Percentiles rank a stretch among this genome's conserved stretches.
Conservation (phyloP, 441 rosid genomes). For the Croton laevigatus region DNA sequence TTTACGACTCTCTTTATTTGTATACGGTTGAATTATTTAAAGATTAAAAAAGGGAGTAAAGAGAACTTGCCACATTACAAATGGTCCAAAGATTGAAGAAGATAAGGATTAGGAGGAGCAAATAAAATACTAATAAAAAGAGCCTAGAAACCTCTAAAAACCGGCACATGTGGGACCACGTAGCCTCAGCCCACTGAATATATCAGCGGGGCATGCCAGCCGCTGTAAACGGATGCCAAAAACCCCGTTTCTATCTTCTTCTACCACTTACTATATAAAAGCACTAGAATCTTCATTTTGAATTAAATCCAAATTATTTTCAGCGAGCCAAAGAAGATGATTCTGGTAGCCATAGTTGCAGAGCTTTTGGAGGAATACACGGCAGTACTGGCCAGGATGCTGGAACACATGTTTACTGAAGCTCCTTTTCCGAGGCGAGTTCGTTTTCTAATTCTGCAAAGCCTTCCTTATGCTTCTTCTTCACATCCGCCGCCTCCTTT, state of each 20-base stretch:
- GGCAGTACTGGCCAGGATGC: constrained; percentile 50
- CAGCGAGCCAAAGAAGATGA: constrained; percentile 36
- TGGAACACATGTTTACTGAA: constrained; percentile 55
- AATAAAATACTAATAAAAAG: background rate
- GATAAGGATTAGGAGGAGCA: background rate
- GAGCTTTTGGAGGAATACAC: constrained; percentile 80
- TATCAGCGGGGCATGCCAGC: background rate
- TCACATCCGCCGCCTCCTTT: constrained; percentile 13
- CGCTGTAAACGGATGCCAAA: background rate
- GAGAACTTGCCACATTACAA: too few relatives aligned
- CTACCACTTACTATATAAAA: background rate
- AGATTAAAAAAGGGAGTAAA: too few relatives aligned
- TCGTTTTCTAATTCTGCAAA: constrained; percentile 62
- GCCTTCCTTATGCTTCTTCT: constrained; percentile 55
- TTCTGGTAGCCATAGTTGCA: constrained; percentile 54
- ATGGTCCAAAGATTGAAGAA: background rate
- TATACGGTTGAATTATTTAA: too few relatives aligned
- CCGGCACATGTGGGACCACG: background rate
- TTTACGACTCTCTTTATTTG: too few relatives aligned
- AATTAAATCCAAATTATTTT: too few relatives aligned
- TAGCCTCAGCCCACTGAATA: background rate
- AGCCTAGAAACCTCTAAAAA: background rate
- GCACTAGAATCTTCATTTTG: background rate
- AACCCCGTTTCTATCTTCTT: background rate
- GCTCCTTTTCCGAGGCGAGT: constrained; percentile 75